Percentiles rank a stretch among this genome's conserved stretches.
Conservation (phyloP, 768 basidiomycete species). For the Psilocybe subaeruginosa region DNA sequence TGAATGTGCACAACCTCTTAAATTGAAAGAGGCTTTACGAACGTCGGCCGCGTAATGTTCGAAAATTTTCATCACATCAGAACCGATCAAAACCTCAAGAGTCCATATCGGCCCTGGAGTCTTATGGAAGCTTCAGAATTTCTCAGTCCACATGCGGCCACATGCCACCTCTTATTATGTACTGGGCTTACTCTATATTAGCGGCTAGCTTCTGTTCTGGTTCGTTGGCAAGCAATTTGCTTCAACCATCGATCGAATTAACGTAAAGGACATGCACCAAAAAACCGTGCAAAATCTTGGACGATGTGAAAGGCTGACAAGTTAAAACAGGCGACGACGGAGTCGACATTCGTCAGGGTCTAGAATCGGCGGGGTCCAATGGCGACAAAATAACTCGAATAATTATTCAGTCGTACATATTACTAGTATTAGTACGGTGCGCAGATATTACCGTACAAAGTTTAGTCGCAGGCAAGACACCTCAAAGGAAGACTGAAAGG, state of each 20-base stretch:
- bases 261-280: not conserved
- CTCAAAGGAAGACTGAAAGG: not conserved
- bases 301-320: not conserved
- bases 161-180: not conserved
- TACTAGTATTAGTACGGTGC: not conserved
- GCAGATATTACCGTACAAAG: not conserved
- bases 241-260: constrained; percentile 1
- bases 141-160: not conserved
- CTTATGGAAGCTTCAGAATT: not conserved
- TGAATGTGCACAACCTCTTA: too few relatives aligned
- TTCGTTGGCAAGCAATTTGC: not conserved
- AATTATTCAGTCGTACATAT: too few relatives aligned
- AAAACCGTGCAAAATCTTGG: not conserved
- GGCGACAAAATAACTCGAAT: not conserved
- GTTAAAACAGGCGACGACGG: not conserved
- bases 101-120: constrained; percentile 15
- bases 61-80: constrained; percentile 15
- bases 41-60: constrained; percentile 7
- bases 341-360: not conserved
- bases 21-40: not conserved
- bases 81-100: constrained; percentile 18
- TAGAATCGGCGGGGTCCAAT: not conserved
- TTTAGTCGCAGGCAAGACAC: not conserved
- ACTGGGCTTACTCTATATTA: not conserved
- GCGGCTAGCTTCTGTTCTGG: not conserved